Conservation (phyloP, 805 yeast genomes). For the Danielozyma ontarioensis region DNA sequence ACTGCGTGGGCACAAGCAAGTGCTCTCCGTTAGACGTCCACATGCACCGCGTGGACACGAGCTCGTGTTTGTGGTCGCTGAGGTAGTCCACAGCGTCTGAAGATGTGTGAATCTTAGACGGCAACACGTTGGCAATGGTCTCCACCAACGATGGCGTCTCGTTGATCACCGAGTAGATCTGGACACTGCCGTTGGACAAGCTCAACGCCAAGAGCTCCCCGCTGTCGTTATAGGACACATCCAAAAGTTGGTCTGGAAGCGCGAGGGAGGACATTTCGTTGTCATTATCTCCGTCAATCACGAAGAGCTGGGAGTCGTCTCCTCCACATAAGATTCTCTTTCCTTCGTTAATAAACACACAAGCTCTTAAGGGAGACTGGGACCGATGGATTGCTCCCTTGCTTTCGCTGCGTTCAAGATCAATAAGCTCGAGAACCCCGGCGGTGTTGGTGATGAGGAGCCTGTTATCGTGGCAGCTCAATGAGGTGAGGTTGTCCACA, state of each 20-base stretch:
- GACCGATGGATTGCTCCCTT: slow-evolving; percentile 40
- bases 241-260: slow-evolving; percentile 51
- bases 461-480: slow-evolving; percentile 17
- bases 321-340: slow-evolving; percentile 59
- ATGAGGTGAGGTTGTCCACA: slow-evolving; percentile 40
- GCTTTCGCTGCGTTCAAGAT: slow-evolving; percentile 21
- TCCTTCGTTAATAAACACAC: slow-evolving; percentile 57
- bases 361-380: slow-evolving; percentile 45
- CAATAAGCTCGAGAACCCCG: slow-evolving; percentile 41
- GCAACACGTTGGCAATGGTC: slow-evolving; percentile 38
- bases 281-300: slow-evolving; percentile 37
- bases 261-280: slow-evolving; percentile 26
- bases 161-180: slow-evolving; percentile 50
- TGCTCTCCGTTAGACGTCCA: slow-evolving; percentile 71
- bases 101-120: slow-evolving; percentile 28
- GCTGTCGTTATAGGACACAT: slow-evolving; percentile 50
- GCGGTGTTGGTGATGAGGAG: slow-evolving; percentile 31
- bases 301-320: slow-evolving; percentile 52
- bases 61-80: slow-evolving; percentile 40
- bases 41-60: slow-evolving; percentile 48
- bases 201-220: slow-evolving; percentile 56
- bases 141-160: slow-evolving; percentile 49
- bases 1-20: slow-evolving; percentile 62
- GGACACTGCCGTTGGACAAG: slow-evolving; percentile 54
- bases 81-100: slow-evolving; percentile 31